Base-by-base conservation (phyloP, 768 basidiomycete species). In the Amylocystis lapponica region DNA sequence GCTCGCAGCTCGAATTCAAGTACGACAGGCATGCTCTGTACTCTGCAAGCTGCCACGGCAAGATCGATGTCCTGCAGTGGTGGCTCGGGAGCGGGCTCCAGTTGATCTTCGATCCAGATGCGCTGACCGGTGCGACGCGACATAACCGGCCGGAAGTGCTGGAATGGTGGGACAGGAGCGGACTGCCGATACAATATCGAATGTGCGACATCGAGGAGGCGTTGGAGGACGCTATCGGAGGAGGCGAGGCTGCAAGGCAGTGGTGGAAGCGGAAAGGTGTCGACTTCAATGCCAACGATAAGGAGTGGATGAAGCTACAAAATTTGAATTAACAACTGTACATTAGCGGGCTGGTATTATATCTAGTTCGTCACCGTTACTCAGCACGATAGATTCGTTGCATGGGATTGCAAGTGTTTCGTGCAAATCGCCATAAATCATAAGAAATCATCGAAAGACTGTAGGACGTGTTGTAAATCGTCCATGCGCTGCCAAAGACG, bases 151-250 rank as follows among this genome's bases (percentile, higher is more conserved):
- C 83, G 20, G 83, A 85, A 51, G 84, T 90, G 23, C 66, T 94
- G 19, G 82, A 88, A 48, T 94, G 90, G 90, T 93, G 91, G 91
- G 76, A 86, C 49, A 76, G 75, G 55, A 83, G 78, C 31, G 83
- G 83, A 6, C 67, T 92, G 38, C 74, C 84, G 3, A 79, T 92
- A 45, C 85, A 86, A 54, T 94, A 90, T 63, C 77, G 91, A 41
- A 81, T 90, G 75, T 92, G 90, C 57, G 90, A 94, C 60, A 81
- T 94, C 38, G 90, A 94, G 57, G 90, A 92, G 67, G 90, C 90
- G 3, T 61, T 93, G 53, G 90, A 92, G 59, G 90, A 93, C 51
- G 83, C 86, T 0, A 84, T 88, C 39, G 82, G 83, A 7, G 83
- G 82, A n/a, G 86, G 87, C 11, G 76, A 81, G 48, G 75, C 69